These are phyloP conservation scores for Rhynchosporium agropyri DNA, from an alignment of 2,329 filamentous ascomycete species.

Conservation along the genomic window DNA sequence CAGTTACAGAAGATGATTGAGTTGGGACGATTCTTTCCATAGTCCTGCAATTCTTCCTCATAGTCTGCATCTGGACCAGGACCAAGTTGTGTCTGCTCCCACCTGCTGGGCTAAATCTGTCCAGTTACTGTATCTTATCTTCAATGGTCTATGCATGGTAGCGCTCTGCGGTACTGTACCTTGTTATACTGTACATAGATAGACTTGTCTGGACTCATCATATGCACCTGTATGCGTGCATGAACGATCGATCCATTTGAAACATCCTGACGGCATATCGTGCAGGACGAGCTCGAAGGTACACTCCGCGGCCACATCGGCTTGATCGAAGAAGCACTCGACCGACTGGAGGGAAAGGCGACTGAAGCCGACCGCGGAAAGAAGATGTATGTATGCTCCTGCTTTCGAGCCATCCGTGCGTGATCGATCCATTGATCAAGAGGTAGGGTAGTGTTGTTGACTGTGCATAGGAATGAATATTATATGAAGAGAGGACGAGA, in stretches of 20 bases:
- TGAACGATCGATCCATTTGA: neutral
- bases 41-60: neutral
- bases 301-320: constrained; percentile 32
- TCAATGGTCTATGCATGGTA: neutral
- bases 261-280: constrained; percentile 19
- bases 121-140: constrained; percentile 7
- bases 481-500: constrained; percentile 30
- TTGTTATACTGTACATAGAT: neutral
- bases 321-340: constrained; percentile 32
- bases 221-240: neutral
- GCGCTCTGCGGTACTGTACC: neutral
- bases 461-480: constrained; percentile 28
- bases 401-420: neutral
- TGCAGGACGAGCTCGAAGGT: constrained; percentile 31
- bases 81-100: neutral
- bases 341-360: constrained; percentile 29
- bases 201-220: constrained; percentile 1
- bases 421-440: neutral
- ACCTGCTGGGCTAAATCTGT: neutral
- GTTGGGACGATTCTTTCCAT: too few relatives aligned
- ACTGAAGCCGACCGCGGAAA: constrained; percentile 30
- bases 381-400: constrained; percentile 26
- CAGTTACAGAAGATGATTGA: too few relatives aligned
- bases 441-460: neutral
- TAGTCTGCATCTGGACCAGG: neutral